phyloP scores from a whole-genome alignment of 2,329 filamentous ascomycete species.

The Neobulgaria alba region DNA sequence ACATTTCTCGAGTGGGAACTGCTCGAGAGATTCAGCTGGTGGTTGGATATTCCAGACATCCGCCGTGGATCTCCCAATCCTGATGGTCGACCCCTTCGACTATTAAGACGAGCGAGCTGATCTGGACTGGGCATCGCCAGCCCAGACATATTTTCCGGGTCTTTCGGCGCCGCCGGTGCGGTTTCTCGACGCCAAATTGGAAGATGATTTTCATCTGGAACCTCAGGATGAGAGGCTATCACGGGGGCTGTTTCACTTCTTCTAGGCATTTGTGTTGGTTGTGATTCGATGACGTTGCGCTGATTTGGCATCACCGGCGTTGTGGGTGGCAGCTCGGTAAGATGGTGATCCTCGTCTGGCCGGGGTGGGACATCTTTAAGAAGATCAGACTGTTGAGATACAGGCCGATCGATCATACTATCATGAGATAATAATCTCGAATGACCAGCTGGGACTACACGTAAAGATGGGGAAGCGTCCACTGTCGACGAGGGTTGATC shows the following conservation, averaged over 20 bases:
- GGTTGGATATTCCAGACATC: constrained; percentile 10
- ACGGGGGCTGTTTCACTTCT: constrained; percentile 19
- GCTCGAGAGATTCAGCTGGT: constrained; percentile 5
- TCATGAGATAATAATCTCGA: background rate
- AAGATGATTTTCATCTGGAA: constrained; percentile 7
- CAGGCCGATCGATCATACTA: background rate
- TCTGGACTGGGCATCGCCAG: constrained; percentile 21
- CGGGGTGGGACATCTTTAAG: constrained; percentile 15
- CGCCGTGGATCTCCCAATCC: constrained; percentile 23
- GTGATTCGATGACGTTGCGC: constrained; percentile 10
- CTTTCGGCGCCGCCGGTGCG: constrained; percentile 10
- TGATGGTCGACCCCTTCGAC: constrained; percentile 24
- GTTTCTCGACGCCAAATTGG: constrained; percentile 17
- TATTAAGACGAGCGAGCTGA: constrained; percentile 26
- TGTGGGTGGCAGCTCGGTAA: constrained; percentile 14
- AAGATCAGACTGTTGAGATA: background rate
- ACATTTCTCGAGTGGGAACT: constrained; percentile 8
- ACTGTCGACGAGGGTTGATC: constrained; percentile 1
- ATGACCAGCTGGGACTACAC: background rate
- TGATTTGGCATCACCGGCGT: constrained; percentile 9
- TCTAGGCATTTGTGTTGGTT: constrained; percentile 8
- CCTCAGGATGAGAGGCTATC: constrained; percentile 1
- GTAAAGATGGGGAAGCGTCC: background rate
- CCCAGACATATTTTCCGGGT: background rate
- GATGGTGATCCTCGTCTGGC: constrained; percentile 17